Percentiles rank a stretch among this genome's conserved stretches.
phyloP scores from a whole-genome alignment of 2,329 filamentous ascomycete genomes.

The Sclerotinia nivalis region DNA sequence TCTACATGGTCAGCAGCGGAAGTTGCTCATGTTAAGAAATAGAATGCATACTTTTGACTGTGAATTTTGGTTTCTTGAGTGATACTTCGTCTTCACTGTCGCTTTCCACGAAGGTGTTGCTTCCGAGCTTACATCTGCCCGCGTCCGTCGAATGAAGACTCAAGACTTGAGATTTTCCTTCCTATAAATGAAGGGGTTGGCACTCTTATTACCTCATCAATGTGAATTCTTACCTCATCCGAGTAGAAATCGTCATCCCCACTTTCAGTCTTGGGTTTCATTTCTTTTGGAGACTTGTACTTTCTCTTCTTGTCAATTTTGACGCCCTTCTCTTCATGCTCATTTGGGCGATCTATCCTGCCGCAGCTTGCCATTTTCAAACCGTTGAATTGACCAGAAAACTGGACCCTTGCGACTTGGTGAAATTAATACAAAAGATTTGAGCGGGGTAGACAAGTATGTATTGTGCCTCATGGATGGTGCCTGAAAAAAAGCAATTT shows the following conservation, averaged over 20 bases:
- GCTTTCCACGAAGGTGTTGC: no score
- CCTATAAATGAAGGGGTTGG: neutral
- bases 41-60: neutral
- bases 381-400: neutral
- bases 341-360: neutral
- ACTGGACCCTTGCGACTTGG: no score
- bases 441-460: neutral
- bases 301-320: neutral
- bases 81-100: no score
- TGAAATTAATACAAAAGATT: neutral
- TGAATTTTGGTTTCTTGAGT: neutral
- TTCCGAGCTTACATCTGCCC: fast-evolving
- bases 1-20: neutral
- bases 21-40: no score
- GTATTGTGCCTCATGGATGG: neutral
- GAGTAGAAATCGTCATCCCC: neutral
- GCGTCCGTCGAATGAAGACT: neutral
- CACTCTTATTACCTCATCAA: neutral
- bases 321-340: neutral
- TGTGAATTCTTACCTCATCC: neutral
- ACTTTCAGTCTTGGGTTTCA: neutral
- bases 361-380: neutral
- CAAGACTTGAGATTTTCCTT: neutral
- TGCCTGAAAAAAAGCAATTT: neutral
- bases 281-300: no score